phyloP scores from a whole-genome alignment of 2,329 filamentous ascomycete species.

The Aspergillus uvarum region DNA sequence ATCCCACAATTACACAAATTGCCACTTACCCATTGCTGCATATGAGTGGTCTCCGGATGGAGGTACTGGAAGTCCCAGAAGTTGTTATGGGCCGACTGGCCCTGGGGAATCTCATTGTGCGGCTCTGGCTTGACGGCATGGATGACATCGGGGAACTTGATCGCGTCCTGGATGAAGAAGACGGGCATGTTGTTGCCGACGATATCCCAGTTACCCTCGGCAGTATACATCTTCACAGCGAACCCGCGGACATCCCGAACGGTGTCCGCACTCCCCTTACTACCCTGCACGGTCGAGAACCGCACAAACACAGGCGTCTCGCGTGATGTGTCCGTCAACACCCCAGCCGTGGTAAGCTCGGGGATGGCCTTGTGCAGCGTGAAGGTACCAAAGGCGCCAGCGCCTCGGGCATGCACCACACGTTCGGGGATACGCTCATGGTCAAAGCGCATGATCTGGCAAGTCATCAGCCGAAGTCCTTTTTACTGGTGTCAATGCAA shows the following conservation, averaged over 20 bases:
- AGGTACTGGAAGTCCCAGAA: slow-evolving; percentile 47
- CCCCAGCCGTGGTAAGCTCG: slow-evolving; percentile 62
- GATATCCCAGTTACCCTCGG: slow-evolving; percentile 69
- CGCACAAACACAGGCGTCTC: slow-evolving; percentile 67
- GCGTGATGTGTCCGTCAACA: slow-evolving; percentile 67
- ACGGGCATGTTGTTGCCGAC: slow-evolving; percentile 45
- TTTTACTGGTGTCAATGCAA: neutral
- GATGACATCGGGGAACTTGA: slow-evolving; percentile 43
- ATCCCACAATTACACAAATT: neutral
- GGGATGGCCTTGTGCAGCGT: slow-evolving; percentile 62
- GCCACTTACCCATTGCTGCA: slow-evolving; percentile 32
- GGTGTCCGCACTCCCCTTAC: slow-evolving; percentile 73
- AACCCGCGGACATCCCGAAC: slow-evolving; percentile 83
- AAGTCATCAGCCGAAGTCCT: neutral
- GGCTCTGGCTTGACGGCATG: slow-evolving; percentile 44
- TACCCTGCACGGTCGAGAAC: slow-evolving; percentile 77
- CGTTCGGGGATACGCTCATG: slow-evolving; percentile 69
- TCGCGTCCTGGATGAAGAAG: slow-evolving; percentile 45
- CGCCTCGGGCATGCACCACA: slow-evolving; percentile 66
- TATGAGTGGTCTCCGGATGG: slow-evolving; percentile 35
- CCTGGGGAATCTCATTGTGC: slow-evolving; percentile 53
- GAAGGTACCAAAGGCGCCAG: slow-evolving; percentile 66
- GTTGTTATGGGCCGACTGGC: slow-evolving; percentile 49
- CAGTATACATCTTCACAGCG: slow-evolving; percentile 73
- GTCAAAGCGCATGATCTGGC: slow-evolving; percentile 64